These are phyloP conservation scores for Endocalyx cinctus DNA, from an alignment of 2,329 filamentous ascomycete species.

Conservation along the genomic window DNA sequence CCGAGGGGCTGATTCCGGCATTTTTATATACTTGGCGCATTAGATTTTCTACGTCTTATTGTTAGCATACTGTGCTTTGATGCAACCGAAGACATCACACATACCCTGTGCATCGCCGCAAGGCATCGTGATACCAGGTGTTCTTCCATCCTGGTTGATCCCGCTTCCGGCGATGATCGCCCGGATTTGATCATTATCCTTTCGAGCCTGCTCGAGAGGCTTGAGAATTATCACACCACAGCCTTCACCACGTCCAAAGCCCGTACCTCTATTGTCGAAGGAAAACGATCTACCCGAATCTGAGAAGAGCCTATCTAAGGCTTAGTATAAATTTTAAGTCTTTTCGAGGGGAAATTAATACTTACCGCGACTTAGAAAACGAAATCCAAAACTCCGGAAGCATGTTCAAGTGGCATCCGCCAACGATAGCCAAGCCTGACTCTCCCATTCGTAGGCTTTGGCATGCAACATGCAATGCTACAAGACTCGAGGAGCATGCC, in stretches of 20 bases:
- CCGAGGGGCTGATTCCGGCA: constrained; percentile 33
- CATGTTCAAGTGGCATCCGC: constrained; percentile 43
- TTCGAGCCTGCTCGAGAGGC: constrained; percentile 48
- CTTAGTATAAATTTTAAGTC: constrained; percentile 12
- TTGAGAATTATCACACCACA: constrained; percentile 53
- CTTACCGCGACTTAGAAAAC: constrained; percentile 39
- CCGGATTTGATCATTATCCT: constrained; percentile 50
- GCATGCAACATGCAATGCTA: constrained; percentile 45
- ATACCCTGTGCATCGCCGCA: constrained; percentile 44
- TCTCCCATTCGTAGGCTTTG: constrained; percentile 45
- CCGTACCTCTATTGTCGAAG: constrained; percentile 47
- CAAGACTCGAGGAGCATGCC: constrained; percentile 47
- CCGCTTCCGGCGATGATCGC: constrained; percentile 47
- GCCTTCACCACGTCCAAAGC: constrained; percentile 60
- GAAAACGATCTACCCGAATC: constrained; percentile 48
- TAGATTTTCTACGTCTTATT: constrained; percentile 26
- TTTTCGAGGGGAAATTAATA: constrained; percentile 21
- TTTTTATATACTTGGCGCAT: constrained; percentile 39
- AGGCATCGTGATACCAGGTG: constrained; percentile 53
- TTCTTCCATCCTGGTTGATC: constrained; percentile 53
- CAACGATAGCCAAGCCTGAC: constrained; percentile 41
- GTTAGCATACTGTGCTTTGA: constrained; percentile 14
- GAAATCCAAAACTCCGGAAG: constrained; percentile 43
- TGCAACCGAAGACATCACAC: too few species aligned
- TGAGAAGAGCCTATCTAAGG: constrained; percentile 38